Evolutionary conservation across 2,329 filamentous ascomycete species (phyloP), one percentile per base, ranked within the genome.

Genomic region (Hortaea werneckii): DNA sequence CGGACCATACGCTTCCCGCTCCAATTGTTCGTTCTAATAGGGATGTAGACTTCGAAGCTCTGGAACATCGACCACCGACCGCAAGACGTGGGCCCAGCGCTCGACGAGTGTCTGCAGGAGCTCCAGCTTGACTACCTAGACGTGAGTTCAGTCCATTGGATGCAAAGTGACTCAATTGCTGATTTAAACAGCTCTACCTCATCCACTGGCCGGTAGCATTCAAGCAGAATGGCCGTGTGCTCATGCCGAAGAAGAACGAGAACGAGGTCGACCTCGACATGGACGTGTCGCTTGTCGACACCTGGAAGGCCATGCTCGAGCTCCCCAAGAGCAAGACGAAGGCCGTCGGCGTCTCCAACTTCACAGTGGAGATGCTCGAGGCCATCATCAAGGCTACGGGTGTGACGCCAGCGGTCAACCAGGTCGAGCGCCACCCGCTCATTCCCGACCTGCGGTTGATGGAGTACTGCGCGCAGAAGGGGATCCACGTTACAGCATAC

Each of bases 101-200:
- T 71, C 26, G 58, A 63, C 41, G 58, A 59, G 11, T 67, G 66
- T 20, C 54, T 72, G 6, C 48, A 62, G 38, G 54, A 65, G 6
- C 58, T 71, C 34, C 60, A 62, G 0, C 52, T 73, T 4, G 62
- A 69, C 5, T 67, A 66, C 45, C 58, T 70, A 11, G 67, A 70
- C 46, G 30, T 34, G n/a, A n/a, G 30, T n/a, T n/a, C n/a, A n/a
- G n/a, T n/a, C n/a, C n/a, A n/a, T n/a, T n/a, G n/a, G n/a, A n/a
- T n/a, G n/a, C n/a, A n/a, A n/a, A n/a, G n/a, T n/a, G n/a, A n/a
- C n/a, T n/a, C n/a, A n/a, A 2, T 70, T 72, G 42, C 53, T 64
- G 10, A 60, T 58, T 46, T 59, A 54, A 7, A 34, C 30, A 34
- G 30, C 60, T 68, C 41, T 68, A 67, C 43, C 58, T 70, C 7